Evolutionary conservation across 1,139 yeast genomes (phyloP), one percentile per base, ranked within the genome.

Genomic region (Starmera stellimalicola): DNA sequence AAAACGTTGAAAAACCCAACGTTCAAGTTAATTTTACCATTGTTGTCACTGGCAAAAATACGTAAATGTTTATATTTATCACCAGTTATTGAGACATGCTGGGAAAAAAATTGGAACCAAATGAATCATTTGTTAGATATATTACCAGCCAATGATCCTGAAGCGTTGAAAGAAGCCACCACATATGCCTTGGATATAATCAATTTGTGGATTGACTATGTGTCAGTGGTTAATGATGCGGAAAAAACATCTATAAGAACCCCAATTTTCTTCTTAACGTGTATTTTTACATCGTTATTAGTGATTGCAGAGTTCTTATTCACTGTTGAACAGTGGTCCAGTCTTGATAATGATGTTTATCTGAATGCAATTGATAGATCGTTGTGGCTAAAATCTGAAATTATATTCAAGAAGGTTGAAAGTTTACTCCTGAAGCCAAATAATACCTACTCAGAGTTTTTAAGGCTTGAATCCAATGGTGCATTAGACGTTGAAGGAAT

Each of bases 231-330:
- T 18, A 70, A 71, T 37, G 79, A 77, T 51, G 73, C 79, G 3
- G 75, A 72, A 39, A 70, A 72, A 47, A 73, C 80, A 0, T 70
- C 82, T 0, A 67, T 77, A 33, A 63, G 84, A 44, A 78, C 88
- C 0, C 91, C 91, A 3, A 80, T 79, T 14, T 77, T 78, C 51
- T 77, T 80, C 47, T 69, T 78, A 28, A 75, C 83, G 1, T 76
- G 83, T 50, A 65, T 78, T 18, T 77, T 77, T 48, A 69, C 78
- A 1, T 63, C 85, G 3, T 58, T 75, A 5, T 54, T 79, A 36
- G 58, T 78, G 29, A 62, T 79, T 36, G 73, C 84, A 4, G 81
- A 77, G 38, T 77, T 75, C 45, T 55, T 79, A 40, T 64, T 65
- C 37, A 58, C 63, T 7, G 58, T 78, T 26, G 88, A 79, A 48